Conservation (phyloP, 2,329 filamentous ascomycete species). For the Incumbomyces lentus region DNA sequence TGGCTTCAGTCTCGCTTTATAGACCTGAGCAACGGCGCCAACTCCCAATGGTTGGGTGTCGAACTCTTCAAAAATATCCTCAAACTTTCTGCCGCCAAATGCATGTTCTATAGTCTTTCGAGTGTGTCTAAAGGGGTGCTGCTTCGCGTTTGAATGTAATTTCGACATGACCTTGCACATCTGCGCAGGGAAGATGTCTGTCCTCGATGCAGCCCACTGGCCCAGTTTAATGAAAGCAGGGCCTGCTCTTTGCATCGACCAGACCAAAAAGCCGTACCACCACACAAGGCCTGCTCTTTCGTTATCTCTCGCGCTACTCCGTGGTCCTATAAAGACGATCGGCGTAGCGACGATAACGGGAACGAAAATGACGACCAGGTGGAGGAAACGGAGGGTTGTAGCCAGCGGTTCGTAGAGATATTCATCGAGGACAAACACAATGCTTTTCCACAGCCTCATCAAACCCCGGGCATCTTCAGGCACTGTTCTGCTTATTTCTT, state of each 20-base stretch:
- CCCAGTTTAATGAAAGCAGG: constrained; percentile 98
- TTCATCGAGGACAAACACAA: constrained; percentile 57
- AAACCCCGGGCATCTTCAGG: constrained; percentile 52
- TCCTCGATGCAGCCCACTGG: constrained; percentile 94
- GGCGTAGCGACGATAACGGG: constrained; percentile 77
- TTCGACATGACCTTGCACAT: constrained; percentile 91
- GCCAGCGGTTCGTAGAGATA: constrained; percentile 63
- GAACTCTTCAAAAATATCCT: constrained; percentile 95
- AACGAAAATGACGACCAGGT: constrained; percentile 79
- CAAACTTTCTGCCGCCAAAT: constrained; percentile 68
- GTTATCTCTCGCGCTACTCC: constrained; percentile 54
- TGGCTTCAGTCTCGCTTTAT: constrained; percentile 83
- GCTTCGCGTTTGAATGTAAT: constrained; percentile 86
- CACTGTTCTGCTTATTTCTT: constrained; percentile 64
- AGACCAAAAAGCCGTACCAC: constrained; percentile 89
- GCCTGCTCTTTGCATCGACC: constrained; percentile 81
- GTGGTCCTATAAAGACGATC: constrained; percentile 64
- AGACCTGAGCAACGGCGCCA: constrained; percentile 93
- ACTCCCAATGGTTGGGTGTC: constrained; percentile 81
- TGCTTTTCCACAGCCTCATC: constrained; percentile 45
- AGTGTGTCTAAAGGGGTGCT: constrained; percentile 73
- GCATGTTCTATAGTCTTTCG: constrained; percentile 69
- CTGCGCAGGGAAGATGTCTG: constrained; percentile 89
- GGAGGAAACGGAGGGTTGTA: constrained; percentile 77
- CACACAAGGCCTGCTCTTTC: constrained; percentile 75